Percentiles rank a stretch among this genome's conserved stretches.
These are phyloP conservation scores for Schwanniomyces occidentalis DNA, from an alignment of 805 yeast genomes.

Conservation along the genomic window DNA sequence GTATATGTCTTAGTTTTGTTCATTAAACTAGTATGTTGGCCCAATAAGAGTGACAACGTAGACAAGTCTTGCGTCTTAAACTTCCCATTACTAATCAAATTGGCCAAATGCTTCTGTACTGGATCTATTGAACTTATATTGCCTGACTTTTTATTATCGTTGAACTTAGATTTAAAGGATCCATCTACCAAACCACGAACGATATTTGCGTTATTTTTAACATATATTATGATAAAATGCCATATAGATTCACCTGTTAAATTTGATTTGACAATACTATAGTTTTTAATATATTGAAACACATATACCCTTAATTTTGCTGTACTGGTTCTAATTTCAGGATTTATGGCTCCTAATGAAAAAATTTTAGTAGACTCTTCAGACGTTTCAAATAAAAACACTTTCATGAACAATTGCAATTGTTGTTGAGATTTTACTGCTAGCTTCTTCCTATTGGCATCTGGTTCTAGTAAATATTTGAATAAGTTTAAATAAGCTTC, in stretches of 20 bases:
- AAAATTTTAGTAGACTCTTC: conserved; percentile 61
- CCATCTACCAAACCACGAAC: conserved; percentile 62
- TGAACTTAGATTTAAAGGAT: conserved; percentile 45
- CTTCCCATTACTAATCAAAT: conserved; percentile 46
- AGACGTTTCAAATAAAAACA: conserved; percentile 60
- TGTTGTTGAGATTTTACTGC: conserved; percentile 60
- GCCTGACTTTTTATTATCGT: conserved; percentile 50
- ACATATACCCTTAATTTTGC: conserved; percentile 48
- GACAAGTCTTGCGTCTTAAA: conserved; percentile 48
- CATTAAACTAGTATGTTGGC: conserved; percentile 30
- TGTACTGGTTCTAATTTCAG: conserved; percentile 60
- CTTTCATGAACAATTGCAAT: conserved; percentile 53
- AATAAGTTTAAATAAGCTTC: conserved; percentile 61
- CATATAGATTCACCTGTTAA: conserved; percentile 63
- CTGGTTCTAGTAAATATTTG: conserved; percentile 44
- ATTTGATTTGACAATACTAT: conserved; percentile 57
- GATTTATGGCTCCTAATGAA: conserved; percentile 71
- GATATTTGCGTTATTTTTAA: conserved; percentile 37
- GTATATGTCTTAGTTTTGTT: conserved; percentile 16
- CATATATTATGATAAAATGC: conserved; percentile 62
- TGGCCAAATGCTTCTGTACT: conserved; percentile 55
- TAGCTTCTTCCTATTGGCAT: conserved; percentile 33
- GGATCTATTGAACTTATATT: conserved; percentile 44
- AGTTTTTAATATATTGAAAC: conserved; percentile 48
- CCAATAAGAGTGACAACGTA: conserved; percentile 47